Percentiles rank a stretch among this genome's conserved stretches.
Evolutionary conservation across 345 rosid species (phyloP).

Genomic region (Hibiscus mutabilis): DNA sequence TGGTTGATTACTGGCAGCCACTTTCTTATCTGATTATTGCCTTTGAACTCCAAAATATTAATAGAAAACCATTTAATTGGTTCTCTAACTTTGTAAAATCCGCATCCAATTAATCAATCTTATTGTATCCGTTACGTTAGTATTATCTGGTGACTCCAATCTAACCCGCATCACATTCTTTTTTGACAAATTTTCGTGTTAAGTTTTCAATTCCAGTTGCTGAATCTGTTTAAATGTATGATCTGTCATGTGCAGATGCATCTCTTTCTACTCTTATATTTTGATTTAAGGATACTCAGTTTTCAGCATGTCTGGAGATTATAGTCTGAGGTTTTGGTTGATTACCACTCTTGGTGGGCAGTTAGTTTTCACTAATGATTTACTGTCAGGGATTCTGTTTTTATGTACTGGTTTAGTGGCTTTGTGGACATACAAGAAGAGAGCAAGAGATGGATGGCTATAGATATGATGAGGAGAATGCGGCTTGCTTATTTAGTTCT

Average conservation of each 20-base stretch:
- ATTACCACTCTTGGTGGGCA: constrained; percentile 28
- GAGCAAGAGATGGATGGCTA: constrained; percentile 33
- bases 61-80: not conserved
- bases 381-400: constrained; percentile 70
- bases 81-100: not conserved
- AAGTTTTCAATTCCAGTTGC: not conserved
- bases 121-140: no score
- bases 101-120: not conserved
- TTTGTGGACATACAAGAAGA: constrained; percentile 44
- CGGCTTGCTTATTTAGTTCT: constrained; percentile 41
- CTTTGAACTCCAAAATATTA: not conserved
- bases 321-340: constrained; percentile 16
- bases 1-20: not conserved
- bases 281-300: not conserved
- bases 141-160: not conserved
- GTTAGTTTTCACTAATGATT: constrained; percentile 63
- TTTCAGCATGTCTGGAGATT: not conserved
- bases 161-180: not conserved
- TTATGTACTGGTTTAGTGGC: constrained; percentile 77
- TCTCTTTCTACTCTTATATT: not conserved
- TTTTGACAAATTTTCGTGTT: not conserved
- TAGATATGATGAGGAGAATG: constrained; percentile 38
- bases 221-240: not conserved
- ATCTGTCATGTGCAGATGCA: not conserved
- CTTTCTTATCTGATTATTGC: not conserved